Evolutionary conservation across 805 yeast species (phyloP).

Genomic region (Barnettozyma pratensis): DNA sequence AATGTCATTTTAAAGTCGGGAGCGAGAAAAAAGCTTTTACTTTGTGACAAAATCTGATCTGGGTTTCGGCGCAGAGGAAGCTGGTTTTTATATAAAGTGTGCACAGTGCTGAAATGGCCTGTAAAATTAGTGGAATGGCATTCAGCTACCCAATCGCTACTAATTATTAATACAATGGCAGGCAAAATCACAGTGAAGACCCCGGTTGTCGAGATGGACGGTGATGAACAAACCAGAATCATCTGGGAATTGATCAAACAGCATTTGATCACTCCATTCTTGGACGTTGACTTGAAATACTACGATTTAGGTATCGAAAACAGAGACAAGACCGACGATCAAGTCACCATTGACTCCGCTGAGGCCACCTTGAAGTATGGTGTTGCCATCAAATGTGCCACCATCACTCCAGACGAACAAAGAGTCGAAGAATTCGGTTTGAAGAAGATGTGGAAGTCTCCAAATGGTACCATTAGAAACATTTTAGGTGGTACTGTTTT

Average conservation of each 20-base stretch:
- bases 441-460: constrained; percentile 96
- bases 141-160: no score
- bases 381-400: constrained; percentile 96
- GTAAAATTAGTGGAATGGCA: background rate
- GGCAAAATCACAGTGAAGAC: constrained; percentile 72
- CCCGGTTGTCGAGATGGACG: constrained; percentile 96
- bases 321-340: constrained; percentile 83
- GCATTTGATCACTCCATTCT: constrained; percentile 76
- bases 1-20: background rate
- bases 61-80: constrained; percentile 1
- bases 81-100: background rate
- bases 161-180: constrained; percentile 8
- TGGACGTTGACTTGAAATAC: constrained; percentile 84
- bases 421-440: constrained; percentile 86
- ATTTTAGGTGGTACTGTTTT: constrained; percentile 94
- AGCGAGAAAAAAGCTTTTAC: background rate
- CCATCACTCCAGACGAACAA: constrained; percentile 97
- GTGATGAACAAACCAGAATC: constrained; percentile 96
- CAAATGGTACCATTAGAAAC: constrained; percentile 96
- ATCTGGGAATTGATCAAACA: constrained; percentile 92
- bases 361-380: constrained; percentile 82
- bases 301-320: constrained; percentile 84
- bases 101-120: background rate
- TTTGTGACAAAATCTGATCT: background rate
- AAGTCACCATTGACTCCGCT: constrained; percentile 87